A percentile compares a stretch with the other conserved stretches of the same genome.
phyloP scores from a whole-genome alignment of 169 alveolate genomes.

The Eimeria sp. region DNA sequence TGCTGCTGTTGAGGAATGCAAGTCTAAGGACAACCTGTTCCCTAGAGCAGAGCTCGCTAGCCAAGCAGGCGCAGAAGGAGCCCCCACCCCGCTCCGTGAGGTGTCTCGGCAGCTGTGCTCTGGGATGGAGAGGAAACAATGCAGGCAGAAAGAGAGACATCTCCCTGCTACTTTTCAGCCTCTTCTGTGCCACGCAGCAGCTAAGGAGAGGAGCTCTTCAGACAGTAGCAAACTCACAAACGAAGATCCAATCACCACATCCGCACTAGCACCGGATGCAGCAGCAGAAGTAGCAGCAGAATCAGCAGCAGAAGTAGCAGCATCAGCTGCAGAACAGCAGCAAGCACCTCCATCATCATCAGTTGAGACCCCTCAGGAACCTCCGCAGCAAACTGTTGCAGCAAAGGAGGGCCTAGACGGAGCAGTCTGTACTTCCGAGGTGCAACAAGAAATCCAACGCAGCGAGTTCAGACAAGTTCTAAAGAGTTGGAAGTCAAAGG shows the following conservation, averaged over 20 bases:
- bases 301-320: no score
- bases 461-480: slow-evolving; percentile 22
- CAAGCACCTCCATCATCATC: no score
- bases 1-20: neutral
- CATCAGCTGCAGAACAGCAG: no score
- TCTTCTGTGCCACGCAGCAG: slow-evolving; percentile 10
- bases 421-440: neutral
- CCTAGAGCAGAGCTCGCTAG: no score
- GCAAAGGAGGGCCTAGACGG: neutral
- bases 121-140: neutral
- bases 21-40: no score
- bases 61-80: neutral
- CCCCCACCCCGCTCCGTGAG: neutral
- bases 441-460: neutral
- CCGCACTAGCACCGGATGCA: neutral
- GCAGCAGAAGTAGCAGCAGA: neutral
- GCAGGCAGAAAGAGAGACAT: neutral
- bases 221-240: neutral
- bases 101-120: neutral
- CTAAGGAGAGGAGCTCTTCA: neutral
- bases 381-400: neutral
- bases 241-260: neutral
- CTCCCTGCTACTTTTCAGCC: slow-evolving; percentile 8
- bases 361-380: no score
- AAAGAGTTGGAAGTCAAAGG: slow-evolving; percentile 26